Conservation (phyloP, 2,329 filamentous ascomycete species). For the Penicillium sp. region DNA sequence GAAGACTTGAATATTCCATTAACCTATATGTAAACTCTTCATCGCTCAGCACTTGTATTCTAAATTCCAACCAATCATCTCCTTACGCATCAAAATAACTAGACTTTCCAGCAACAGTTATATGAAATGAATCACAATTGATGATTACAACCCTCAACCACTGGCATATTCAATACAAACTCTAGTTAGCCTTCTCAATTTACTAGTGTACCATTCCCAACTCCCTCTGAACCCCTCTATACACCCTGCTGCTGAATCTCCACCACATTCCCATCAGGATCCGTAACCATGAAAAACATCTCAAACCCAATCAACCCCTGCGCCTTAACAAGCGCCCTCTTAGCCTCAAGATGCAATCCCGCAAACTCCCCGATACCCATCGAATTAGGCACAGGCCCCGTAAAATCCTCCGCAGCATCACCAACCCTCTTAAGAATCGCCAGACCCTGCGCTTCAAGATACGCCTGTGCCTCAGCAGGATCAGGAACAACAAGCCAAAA, state of each 20-base stretch:
- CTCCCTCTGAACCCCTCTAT: neutral
- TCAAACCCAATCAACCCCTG: slow-evolving; percentile 10
- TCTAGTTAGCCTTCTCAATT: neutral
- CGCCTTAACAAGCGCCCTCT: slow-evolving; percentile 5
- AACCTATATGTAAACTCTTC: neutral
- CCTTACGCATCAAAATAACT: neutral
- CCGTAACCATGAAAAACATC: slow-evolving; percentile 7
- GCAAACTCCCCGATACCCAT: slow-evolving; percentile 9
- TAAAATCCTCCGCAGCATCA: slow-evolving; percentile 1
- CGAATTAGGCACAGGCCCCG: slow-evolving; percentile 5
- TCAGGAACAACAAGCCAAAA: too few relatives aligned
- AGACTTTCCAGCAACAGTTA: neutral
- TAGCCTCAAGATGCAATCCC: slow-evolving; percentile 6
- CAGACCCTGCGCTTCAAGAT: too few relatives aligned
- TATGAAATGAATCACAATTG: neutral
- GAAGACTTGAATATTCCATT: neutral
- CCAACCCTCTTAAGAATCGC: slow-evolving; percentile 3
- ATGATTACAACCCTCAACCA: neutral
- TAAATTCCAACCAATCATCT: neutral
- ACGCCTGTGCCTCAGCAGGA: slow-evolving; percentile 21
- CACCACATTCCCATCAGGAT: slow-evolving; percentile 5
- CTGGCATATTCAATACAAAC: neutral
- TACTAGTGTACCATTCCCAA: neutral
- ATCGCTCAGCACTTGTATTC: neutral
- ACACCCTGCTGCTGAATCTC: slow-evolving; percentile 5